Evolutionary conservation across 2,329 filamentous ascomycete genomes (phyloP).

Genomic region (Elsinoe perseae): DNA sequence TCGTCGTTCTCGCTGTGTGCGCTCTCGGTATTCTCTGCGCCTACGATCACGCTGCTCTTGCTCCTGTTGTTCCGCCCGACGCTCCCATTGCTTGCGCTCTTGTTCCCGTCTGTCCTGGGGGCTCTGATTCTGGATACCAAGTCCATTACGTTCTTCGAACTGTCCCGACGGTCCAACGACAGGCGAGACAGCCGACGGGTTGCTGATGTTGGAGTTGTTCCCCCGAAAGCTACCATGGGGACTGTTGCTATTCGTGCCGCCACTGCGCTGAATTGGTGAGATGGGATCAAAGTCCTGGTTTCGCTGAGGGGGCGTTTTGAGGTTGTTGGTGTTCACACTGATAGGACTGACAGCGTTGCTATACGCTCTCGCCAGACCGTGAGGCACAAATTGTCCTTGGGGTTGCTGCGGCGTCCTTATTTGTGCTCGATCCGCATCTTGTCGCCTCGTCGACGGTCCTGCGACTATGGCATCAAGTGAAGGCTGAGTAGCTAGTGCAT

Average conservation of each 20-base stretch:
- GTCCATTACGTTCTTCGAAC: not conserved
- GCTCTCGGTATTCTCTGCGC: not conserved
- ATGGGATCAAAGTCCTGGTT: slow-evolving; percentile 25
- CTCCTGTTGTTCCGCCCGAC: not conserved
- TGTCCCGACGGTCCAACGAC: slow-evolving; percentile 7
- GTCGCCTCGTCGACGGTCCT: slow-evolving; percentile 12
- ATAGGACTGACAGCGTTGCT: slow-evolving; percentile 24
- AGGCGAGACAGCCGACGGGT: slow-evolving; percentile 10
- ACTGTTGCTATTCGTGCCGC: not conserved
- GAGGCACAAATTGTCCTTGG: slow-evolving; percentile 20
- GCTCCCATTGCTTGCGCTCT: not conserved
- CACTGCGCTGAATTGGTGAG: slow-evolving; percentile 5
- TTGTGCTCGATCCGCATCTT: slow-evolving; percentile 12
- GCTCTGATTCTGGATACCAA: not conserved
- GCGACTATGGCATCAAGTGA: slow-evolving; percentile 14
- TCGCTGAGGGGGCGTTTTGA: slow-evolving; percentile 20
- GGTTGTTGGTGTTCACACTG: slow-evolving; percentile 17
- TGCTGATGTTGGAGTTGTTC: slow-evolving; percentile 17
- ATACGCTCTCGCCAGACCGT: slow-evolving; percentile 27
- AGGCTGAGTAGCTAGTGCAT: not conserved
- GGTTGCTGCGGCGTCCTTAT: slow-evolving; percentile 5
- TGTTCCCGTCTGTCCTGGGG: slow-evolving; percentile 1
- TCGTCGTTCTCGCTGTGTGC: not conserved
- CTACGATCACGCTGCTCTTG: slow-evolving; percentile 1
- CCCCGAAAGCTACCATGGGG: slow-evolving; percentile 14